These are phyloP conservation scores for Gnaphalium uliginosum DNA, from an alignment of 129 eudicot species.

Conservation along the genomic window DNA sequence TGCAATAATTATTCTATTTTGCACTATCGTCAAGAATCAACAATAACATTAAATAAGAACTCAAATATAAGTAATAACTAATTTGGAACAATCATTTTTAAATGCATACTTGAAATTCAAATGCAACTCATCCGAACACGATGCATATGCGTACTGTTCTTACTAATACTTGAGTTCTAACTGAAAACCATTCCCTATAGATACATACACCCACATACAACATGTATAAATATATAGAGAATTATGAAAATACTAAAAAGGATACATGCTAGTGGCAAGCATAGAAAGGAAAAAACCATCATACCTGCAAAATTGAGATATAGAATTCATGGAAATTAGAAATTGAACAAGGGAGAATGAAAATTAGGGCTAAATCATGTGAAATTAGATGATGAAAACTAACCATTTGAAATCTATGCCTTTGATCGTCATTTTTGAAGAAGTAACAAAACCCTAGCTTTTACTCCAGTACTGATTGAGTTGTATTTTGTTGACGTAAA, in stretches of 20 bases:
- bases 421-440: slow-evolving; percentile 50
- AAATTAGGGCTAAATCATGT: background rate
- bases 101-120: too few species aligned
- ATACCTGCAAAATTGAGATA: slow-evolving; percentile 60
- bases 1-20: slow-evolving; percentile 71
- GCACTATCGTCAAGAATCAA: slow-evolving; percentile 40
- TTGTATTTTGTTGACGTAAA: slow-evolving; percentile 30
- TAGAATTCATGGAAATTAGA: slow-evolving; percentile 13
- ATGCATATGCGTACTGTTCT: too few species aligned
- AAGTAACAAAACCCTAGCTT: slow-evolving; percentile 39
- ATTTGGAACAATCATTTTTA: too few species aligned
- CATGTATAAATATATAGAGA: background rate
- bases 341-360: background rate
- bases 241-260: slow-evolving; percentile 31
- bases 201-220: background rate
- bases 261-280: slow-evolving; percentile 96
- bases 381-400: slow-evolving; percentile 17
- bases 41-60: background rate
- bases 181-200: too few species aligned
- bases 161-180: too few species aligned
- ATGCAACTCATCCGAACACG: too few species aligned
- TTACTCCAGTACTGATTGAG: slow-evolving; percentile 29
- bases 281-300: slow-evolving; percentile 91
- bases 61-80: background rate
- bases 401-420: slow-evolving; percentile 72